Conservation (phyloP, 2,329 filamentous ascomycete species). For the Xylaria sp. region DNA sequence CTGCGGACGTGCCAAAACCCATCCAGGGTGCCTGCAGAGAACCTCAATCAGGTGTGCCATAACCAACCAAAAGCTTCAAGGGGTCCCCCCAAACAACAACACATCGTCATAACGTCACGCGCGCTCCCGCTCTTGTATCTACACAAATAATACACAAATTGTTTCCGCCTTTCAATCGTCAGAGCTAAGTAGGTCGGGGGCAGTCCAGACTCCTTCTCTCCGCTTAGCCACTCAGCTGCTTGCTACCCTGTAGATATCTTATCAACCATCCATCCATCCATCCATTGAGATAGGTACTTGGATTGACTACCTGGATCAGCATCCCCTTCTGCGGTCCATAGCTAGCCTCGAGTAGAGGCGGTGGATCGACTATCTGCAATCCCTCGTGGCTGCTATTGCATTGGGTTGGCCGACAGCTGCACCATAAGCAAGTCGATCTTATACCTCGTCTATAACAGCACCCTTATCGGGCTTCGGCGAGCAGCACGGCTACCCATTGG, state of each 20-base stretch:
- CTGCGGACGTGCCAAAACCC: slow-evolving; percentile 31
- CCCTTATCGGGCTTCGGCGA: slow-evolving; percentile 30
- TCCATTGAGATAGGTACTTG: slow-evolving; percentile 11
- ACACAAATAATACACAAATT: slow-evolving; percentile 13
- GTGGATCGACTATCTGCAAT: slow-evolving; percentile 28
- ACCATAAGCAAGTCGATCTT: slow-evolving; percentile 30
- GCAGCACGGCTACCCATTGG: slow-evolving; percentile 17
- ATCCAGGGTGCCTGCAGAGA: slow-evolving; percentile 36
- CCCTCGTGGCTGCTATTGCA: slow-evolving; percentile 15
- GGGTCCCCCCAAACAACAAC: slow-evolving; percentile 28
- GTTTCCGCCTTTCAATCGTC: slow-evolving; percentile 14
- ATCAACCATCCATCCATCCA: slow-evolving; percentile 24
- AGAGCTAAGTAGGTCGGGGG: slow-evolving; percentile 5
- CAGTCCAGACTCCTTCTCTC: slow-evolving; percentile 5
- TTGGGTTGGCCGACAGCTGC: slow-evolving; percentile 13
- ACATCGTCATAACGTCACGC: slow-evolving; percentile 31
- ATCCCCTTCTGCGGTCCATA: slow-evolving; percentile 22
- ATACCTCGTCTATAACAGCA: slow-evolving; percentile 18
- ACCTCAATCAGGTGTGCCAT: slow-evolving; percentile 29
- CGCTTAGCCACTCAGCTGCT: slow-evolving; percentile 25
- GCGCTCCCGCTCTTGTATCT: slow-evolving; percentile 25
- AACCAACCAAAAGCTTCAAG: slow-evolving; percentile 26
- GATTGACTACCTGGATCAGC: slow-evolving; percentile 18
- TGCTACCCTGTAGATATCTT: slow-evolving; percentile 25
- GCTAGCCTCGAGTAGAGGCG: slow-evolving; percentile 27